Percentiles rank a stretch among this genome's conserved stretches.
Conservation (phyloP, 1,284 basidiomycete genomes). For the Ustilago bromivora region DNA sequence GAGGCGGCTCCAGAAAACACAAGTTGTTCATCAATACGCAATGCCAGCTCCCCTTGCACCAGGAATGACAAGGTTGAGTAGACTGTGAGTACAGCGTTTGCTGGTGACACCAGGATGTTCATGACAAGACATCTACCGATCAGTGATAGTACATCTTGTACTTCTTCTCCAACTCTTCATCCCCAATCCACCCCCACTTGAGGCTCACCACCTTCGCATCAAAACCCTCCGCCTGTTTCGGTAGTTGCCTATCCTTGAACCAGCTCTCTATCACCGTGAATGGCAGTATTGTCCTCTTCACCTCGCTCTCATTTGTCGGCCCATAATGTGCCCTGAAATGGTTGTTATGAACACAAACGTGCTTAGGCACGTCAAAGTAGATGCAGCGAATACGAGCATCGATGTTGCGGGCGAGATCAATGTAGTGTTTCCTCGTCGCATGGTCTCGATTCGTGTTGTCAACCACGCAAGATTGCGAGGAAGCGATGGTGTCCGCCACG, state of each 20-base stretch:
- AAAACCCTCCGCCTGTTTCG: conserved; percentile 40
- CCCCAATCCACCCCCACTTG: conserved; percentile 35
- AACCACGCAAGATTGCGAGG: conserved; percentile 66
- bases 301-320: conserved; percentile 9
- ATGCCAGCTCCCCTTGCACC: background rate
- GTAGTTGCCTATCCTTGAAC: conserved; percentile 36
- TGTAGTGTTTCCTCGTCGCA: conserved; percentile 48
- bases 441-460: conserved; percentile 61
- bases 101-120: background rate
- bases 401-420: conserved; percentile 34
- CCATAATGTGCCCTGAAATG: conserved; percentile 38
- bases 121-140: background rate
- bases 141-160: conserved; percentile 50
- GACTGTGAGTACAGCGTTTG: background rate
- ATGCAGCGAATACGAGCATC: conserved; percentile 35
- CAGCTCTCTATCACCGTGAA: conserved; percentile 36
- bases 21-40: background rate
- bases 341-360: conserved; percentile 50
- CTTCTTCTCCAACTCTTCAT: conserved; percentile 10
- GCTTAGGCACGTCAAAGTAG: conserved; percentile 42
- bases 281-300: conserved; percentile 24
- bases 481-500: conserved; percentile 75
- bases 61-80: background rate
- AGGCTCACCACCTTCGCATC: conserved; percentile 24
- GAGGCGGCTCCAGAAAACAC: background rate